Percentiles rank a stretch among this genome's conserved stretches.
Evolutionary conservation across 306 rosid species (phyloP).

Genomic region (Styphnolobium japonicum): DNA sequence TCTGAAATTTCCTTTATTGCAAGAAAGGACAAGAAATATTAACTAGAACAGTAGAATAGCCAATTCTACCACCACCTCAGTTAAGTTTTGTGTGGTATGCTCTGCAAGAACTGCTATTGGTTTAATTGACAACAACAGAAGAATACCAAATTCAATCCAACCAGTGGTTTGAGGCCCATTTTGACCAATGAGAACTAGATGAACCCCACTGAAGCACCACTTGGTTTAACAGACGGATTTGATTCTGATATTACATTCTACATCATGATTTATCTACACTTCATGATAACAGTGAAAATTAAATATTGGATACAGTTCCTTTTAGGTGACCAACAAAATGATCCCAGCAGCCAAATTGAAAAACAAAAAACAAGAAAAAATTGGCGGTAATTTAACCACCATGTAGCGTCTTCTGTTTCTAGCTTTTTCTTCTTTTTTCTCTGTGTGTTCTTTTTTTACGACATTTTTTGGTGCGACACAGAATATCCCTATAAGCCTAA

Average conservation of each 20-base stretch:
- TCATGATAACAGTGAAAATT: slow-evolving; percentile 9
- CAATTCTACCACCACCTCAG: slow-evolving; percentile 18
- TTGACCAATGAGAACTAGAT: slow-evolving; percentile 6
- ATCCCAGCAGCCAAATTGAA: not conserved
- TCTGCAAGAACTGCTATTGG: not conserved
- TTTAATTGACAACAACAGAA: not conserved
- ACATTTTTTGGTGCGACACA: not conserved
- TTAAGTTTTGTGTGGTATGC: not conserved
- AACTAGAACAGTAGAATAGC: not conserved
- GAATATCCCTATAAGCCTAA: not conserved
- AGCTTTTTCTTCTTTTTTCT: not conserved
- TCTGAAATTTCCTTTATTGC: not conserved
- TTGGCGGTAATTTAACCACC: slow-evolving; percentile 18
- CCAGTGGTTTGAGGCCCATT: not conserved
- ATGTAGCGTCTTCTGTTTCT: not conserved
- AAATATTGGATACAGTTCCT: not conserved
- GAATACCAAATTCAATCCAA: not conserved
- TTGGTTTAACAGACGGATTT: not conserved
- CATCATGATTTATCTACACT: not conserved
- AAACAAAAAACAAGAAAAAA: not conserved
- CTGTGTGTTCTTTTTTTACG: not conserved
- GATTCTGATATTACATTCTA: not conserved
- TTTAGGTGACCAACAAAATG: slow-evolving; percentile 32
- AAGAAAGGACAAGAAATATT: not conserved
- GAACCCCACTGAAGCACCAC: not conserved